Base-by-base conservation (phyloP, 2,329 filamentous ascomycete genomes). In the Lachnellula subtilissima region DNA sequence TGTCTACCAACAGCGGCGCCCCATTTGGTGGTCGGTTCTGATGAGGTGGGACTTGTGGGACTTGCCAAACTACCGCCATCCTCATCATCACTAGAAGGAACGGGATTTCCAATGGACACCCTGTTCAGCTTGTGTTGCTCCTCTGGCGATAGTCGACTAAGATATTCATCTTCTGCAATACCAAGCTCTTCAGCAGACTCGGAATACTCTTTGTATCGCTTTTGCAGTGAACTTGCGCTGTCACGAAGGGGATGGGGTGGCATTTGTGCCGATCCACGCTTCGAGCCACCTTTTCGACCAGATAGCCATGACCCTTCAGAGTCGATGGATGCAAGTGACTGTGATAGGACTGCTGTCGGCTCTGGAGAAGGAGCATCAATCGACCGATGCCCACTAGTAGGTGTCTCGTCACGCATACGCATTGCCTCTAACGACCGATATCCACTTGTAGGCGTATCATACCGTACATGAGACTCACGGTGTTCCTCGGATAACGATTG, bases 271-370 rank as follows among this genome's bases (percentile, higher is more conserved):
- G 77, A 76, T 32, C 73, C 71, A 61, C 76, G 72, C 66, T 76
- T 77, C 62, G 77, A 79, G 50, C 72, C 73, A 61, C 75, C 54
- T 62, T 73, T 72, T 55, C 86, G 85, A 15, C 93, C 91, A 3
- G 91, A 94, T 46, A 99, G 84, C 94, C 94, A 99, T 0, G 92
- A 97, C 4, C 83, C 94, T 74, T 99, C 94, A 0, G 92, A 97
- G 68, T 97, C 94, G 57, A 97, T 90, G 0, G 92, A 97, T 2
- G 91, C 94, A 17, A 97, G 79, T 0, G 93, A 97, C 71, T 92
- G 87, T 32, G 91, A 90, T 68, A 91, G 73, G 39, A 61, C 81
- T 66, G 51, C 69, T 63, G 51, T 70, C 37, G 75, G 79, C 63
- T 79, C 85, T 17, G 77, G 84, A 5, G 80, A 85, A 25, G 75